A percentile compares a stretch with the other conserved stretches of the same genome.
Evolutionary conservation across 495 filamentous ascomycete species (phyloP).

Genomic region (Podospora appendiculata): DNA sequence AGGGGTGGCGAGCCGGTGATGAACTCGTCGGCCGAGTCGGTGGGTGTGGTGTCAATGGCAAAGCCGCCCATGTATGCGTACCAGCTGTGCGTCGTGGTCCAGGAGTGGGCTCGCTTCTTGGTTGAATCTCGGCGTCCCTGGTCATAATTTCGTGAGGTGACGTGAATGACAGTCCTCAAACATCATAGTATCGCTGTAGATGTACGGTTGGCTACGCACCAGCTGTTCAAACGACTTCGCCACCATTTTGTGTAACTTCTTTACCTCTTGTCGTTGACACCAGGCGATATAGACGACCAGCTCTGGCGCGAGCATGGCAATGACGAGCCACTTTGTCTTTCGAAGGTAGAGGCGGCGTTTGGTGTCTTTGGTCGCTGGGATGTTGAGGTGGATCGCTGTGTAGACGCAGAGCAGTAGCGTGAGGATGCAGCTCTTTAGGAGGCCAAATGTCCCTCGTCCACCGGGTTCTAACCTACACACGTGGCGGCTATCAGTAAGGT

Average conservation of each 20-base stretch:
- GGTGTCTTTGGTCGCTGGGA: conserved; percentile 8
- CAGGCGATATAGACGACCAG: conserved; percentile 7
- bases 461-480: background rate
- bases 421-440: conserved; percentile 6
- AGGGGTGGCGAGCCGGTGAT: background rate
- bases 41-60: background rate
- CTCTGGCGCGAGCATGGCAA: conserved; percentile 7
- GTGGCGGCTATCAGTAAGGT: background rate
- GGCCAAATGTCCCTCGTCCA: conserved; percentile 2
- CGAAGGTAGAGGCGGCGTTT: background rate
- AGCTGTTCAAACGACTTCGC: background rate
- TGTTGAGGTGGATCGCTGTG: conserved; percentile 14
- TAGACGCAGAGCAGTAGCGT: conserved; percentile 10
- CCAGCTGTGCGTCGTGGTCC: conserved; percentile 4
- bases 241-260: background rate
- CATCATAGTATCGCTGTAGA: background rate
- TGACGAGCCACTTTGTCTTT: conserved; percentile 5
- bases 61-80: conserved; percentile 8
- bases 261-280: background rate
- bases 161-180: background rate
- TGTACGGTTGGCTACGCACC: background rate
- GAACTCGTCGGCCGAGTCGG: background rate
- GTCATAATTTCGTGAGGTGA: background rate
- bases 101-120: background rate
- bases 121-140: background rate